Base-by-base conservation (phyloP, 2,329 filamentous ascomycete genomes). In the Colletotrichum graminicola region DNA sequence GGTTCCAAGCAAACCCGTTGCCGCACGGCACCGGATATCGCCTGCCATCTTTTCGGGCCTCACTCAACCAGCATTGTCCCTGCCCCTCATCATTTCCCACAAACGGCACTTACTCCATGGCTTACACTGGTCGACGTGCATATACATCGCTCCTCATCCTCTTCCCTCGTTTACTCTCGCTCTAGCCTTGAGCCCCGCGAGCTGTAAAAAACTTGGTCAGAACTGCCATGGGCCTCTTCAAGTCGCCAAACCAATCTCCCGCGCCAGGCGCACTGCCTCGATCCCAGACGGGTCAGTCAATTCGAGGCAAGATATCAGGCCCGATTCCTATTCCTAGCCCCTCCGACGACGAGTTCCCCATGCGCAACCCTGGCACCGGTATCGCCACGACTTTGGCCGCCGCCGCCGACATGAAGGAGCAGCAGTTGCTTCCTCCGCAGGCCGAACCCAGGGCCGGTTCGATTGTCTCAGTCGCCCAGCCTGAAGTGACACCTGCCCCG, bases 231-330 rank as follows among this genome's bases (percentile, higher is more conserved):
- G 79, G 79, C 59, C 76, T 86, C 54, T 88, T 87, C 81, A 87
- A 84, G 77, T 79, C 82, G 65, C 54, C 68, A 26, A 71, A 68
- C 62, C 75, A 80, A 43, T 77, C 85, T 60, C 80, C 76, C 64
- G 80, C 76, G 75, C 76, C 80, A 74, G 81, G 81, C 73, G 80
- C 82, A 74, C 81, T 26, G 7, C 62, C 54, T 51, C 73, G 73
- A 26, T 69, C 80, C 66, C 84, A 83, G 74, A 78, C 82, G 49
- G 80, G 79, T 67, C 66, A 83, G 74, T 85, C 86, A 43, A 86
- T 91, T 72, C 86, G 89, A 49, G 89, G 88, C 72, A 87, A 85
- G 74, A 91, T 91, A 73, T 91, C 89, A 39, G 85, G 84, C 8
- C 90, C 90, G 18, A 91, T 91, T 59, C 88, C 88, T 1, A 86